Percentiles rank a stretch among this genome's conserved stretches.
These are phyloP conservation scores for Diophrys appendiculata DNA, from an alignment of 73 alveolate species.

Conservation along the genomic window DNA sequence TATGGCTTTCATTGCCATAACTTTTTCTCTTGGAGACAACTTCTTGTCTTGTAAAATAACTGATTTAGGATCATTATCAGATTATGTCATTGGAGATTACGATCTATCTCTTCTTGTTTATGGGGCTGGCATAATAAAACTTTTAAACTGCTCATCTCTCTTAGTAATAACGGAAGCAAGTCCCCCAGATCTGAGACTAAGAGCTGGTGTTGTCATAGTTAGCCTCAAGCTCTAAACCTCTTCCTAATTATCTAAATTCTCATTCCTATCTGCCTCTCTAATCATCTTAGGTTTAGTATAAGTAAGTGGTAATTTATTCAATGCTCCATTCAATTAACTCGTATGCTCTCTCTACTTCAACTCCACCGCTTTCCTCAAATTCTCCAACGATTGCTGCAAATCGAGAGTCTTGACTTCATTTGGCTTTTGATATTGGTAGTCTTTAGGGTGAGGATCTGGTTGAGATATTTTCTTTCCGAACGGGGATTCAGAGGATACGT, in stretches of 20 bases:
- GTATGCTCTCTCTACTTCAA: background rate
- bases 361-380: background rate
- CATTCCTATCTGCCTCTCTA: background rate
- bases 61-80: too few species aligned
- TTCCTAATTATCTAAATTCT: background rate
- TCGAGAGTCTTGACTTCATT: background rate
- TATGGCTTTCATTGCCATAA: too few species aligned
- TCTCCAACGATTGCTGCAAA: background rate
- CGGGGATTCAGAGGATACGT: background rate
- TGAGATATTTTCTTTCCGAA: background rate
- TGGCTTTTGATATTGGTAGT: background rate
- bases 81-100: background rate
- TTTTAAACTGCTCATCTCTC: background rate
- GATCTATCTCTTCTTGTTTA: background rate
- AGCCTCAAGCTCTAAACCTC: background rate
- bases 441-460: background rate
- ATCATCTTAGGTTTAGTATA: background rate
- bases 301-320: background rate
- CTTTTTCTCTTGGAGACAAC: background rate
- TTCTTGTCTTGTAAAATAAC: background rate
- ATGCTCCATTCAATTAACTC: background rate
- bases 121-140: background rate
- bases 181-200: background rate
- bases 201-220: background rate
- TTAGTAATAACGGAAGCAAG: background rate